Base-by-base conservation (phyloP, 129 eudicot species). In the Solidago caesia region DNA sequence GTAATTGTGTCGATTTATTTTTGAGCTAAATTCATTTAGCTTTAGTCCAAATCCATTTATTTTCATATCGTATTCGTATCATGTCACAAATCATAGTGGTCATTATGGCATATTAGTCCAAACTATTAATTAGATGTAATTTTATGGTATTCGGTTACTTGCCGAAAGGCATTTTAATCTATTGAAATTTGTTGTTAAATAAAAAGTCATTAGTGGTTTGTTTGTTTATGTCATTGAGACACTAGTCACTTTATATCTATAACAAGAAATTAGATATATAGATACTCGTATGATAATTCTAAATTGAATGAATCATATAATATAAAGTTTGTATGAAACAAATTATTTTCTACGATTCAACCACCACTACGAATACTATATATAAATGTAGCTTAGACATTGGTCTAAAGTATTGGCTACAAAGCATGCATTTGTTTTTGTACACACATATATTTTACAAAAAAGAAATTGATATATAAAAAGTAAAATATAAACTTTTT, bases 351-450 rank as follows among this genome's bases (percentile, higher is more conserved):
- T 44, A 67, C 41, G 55, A 47, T 6, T 29, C 60, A 77, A 57
- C 81, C 21, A 57, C 74, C 15, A 39, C 51, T 68, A 47, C n/a
- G 53, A 69, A 69, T 59, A 48, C 64, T 39, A 70, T 14, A 70
- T 68, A 33, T 33, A 2, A 33, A 33, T 33, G 56, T 61, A 47
- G 49, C 51, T 64, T 73, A 53, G 10, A 48, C 45, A 43, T 10
- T 64, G 68, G 71, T 76, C 72, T 75, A 75, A 48, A 76, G 15
- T 62, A 29, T 25, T 68, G 84, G 68, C 83, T 80, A 68, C 63
- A 77, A 61, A 61, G 33, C 51, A 70, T 72, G 6, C 55, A 15
- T 61, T 53, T 78, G 8, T 57, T 45, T n/a, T 43, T 53, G 52
- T 71, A 29, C 7, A 4, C 25, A 3, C 7, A 51, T 25, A 45